Conservation (phyloP, 2,329 filamentous ascomycete genomes). For the Dactylellina leptospora region DNA sequence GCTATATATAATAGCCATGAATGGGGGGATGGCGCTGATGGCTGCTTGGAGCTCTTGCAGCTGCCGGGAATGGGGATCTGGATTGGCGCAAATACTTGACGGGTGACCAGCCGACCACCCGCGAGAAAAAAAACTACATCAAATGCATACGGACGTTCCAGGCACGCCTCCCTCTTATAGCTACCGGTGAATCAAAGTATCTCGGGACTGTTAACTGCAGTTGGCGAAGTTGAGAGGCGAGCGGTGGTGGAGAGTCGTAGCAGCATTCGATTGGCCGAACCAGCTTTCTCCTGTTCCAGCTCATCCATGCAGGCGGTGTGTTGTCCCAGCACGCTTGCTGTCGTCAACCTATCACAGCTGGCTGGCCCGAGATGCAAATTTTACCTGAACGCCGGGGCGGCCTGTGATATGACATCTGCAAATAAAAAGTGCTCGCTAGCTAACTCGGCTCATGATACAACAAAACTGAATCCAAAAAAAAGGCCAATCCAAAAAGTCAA, state of each 20-base stretch:
- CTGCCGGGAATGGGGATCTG: neutral
- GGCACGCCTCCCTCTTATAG: slow-evolving; percentile 34
- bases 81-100: slow-evolving; percentile 17
- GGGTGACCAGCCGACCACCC: slow-evolving; percentile 42
- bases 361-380: neutral
- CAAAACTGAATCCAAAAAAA: neutral
- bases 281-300: slow-evolving; percentile 18
- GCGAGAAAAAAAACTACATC: slow-evolving; percentile 23
- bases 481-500: too few species aligned
- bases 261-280: slow-evolving; percentile 27
- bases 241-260: slow-evolving; percentile 27
- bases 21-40: neutral
- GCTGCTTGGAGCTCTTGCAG: neutral
- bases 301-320: slow-evolving; percentile 38
- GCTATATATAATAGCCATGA: slow-evolving; percentile 14
- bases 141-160: slow-evolving; percentile 27
- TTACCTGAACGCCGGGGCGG: slow-evolving; percentile 5
- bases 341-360: neutral
- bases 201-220: slow-evolving; percentile 16
- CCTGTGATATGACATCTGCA: too few species aligned
- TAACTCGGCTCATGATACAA: too few species aligned
- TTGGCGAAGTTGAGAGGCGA: neutral
- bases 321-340: slow-evolving; percentile 13
- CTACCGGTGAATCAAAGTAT: slow-evolving; percentile 4
- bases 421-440: too few species aligned